Percentiles rank a stretch among this genome's conserved stretches.
These are phyloP conservation scores for Geotrichum restrictum DNA, from an alignment of 1,139 yeast species.

Conservation along the genomic window DNA sequence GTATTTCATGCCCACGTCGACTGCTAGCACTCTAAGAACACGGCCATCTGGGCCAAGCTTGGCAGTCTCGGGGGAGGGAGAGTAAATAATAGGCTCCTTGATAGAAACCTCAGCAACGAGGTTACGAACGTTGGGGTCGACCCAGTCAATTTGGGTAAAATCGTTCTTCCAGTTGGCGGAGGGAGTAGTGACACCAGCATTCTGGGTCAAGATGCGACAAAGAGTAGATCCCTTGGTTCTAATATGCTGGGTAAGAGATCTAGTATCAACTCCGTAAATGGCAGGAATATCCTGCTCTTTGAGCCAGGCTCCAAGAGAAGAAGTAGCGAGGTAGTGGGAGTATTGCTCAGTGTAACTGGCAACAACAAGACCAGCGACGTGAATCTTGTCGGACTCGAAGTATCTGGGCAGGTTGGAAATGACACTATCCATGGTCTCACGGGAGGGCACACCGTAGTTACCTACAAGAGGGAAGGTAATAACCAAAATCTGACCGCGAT, in stretches of 20 bases:
- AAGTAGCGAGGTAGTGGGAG: constrained; percentile 88
- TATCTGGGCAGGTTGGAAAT: constrained; percentile 78
- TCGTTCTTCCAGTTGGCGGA: constrained; percentile 54
- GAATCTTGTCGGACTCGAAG: constrained; percentile 88
- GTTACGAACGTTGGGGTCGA: constrained; percentile 86
- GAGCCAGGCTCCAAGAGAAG: constrained; percentile 92
- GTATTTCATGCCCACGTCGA: constrained; percentile 97
- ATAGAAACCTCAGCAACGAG: constrained; percentile 88
- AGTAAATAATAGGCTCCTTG: constrained; percentile 68
- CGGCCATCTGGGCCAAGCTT: constrained; percentile 67
- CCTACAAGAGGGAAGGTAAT: constrained; percentile 96
- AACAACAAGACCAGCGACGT: constrained; percentile 94
- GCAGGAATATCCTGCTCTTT: constrained; percentile 91
- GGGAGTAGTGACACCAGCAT: constrained; percentile 43
- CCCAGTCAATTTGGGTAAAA: constrained; percentile 81
- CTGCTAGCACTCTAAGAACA: constrained; percentile 74
- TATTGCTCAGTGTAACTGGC: constrained; percentile 96
- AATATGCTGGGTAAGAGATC: constrained; percentile 87
- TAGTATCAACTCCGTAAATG: constrained; percentile 94
- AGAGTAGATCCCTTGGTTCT: constrained; percentile 90
- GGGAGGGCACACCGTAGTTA: constrained; percentile 98
- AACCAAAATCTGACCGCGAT: constrained; percentile 95
- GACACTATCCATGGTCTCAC: constrained; percentile 67
- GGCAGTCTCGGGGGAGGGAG: constrained; percentile 53
- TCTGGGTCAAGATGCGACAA: constrained; percentile 73